These are phyloP conservation scores for Kwoniella bestiolae DNA, from an alignment of 768 basidiomycete genomes.

Conservation along the genomic window DNA sequence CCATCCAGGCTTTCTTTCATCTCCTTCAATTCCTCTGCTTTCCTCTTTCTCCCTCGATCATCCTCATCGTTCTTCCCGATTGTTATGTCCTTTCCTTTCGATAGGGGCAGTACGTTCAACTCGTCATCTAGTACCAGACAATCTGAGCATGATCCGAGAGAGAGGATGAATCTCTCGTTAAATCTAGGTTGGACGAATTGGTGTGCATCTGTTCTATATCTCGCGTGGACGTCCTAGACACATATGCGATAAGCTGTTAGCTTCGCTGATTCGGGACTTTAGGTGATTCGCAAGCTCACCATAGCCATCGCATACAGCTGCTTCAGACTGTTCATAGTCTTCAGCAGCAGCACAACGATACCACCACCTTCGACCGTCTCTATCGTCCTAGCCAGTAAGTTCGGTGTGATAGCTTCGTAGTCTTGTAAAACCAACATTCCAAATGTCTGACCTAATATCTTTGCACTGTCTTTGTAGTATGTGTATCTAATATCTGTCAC, in stretches of 20 bases:
- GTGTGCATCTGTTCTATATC: constrained; percentile 90
- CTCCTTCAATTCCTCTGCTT: constrained; percentile 70
- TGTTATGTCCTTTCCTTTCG: constrained; percentile 87
- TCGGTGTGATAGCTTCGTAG: constrained; percentile 97
- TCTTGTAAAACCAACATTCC: constrained; percentile 97
- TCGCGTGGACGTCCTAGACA: constrained; percentile 85
- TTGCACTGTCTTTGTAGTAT: constrained; percentile 96
- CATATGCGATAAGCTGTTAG: not conserved
- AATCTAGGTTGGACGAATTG: constrained; percentile 76
- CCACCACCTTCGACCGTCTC: constrained; percentile 96
- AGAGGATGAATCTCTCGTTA: constrained; percentile 98
- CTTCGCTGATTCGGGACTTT: not conserved
- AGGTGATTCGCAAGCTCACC: constrained; percentile 55
- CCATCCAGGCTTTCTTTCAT: constrained; percentile 78
- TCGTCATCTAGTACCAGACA: constrained; percentile 97
- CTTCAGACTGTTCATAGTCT: constrained; percentile 90
- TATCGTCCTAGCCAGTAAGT: constrained; percentile 91
- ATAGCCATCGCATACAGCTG: constrained; percentile 91
- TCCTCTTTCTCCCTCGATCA: constrained; percentile 62
- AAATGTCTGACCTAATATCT: constrained; percentile 95
- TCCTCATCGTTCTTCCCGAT: constrained; percentile 64
- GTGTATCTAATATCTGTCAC: constrained; percentile 99
- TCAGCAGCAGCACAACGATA: constrained; percentile 79
- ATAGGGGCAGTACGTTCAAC: constrained; percentile 94
- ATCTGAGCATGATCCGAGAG: constrained; percentile 87